A percentile compares a stretch with the other conserved stretches of the same genome.
These are phyloP conservation scores for Fusarium nurragi DNA, from an alignment of 2,329 filamentous ascomycete genomes.

Conservation along the genomic window DNA sequence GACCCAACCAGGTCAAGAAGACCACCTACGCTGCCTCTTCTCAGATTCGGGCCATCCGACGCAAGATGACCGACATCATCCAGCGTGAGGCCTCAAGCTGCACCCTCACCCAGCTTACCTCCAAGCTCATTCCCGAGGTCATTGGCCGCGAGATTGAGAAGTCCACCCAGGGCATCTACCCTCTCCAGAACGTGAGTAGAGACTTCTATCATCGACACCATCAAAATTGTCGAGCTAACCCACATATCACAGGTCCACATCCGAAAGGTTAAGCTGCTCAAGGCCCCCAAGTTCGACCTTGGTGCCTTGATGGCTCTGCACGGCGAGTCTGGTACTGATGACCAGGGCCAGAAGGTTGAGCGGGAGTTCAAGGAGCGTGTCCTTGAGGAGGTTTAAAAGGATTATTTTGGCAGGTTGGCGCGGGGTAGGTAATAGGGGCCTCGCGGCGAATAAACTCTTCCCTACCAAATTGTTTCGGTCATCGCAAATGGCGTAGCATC, in stretches of 20 bases:
- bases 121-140: conserved; percentile 99
- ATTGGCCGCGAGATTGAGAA: conserved; percentile 99
- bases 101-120: conserved; percentile 94
- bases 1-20: conserved; percentile 99
- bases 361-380: conserved; percentile 99
- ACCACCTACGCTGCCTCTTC: conserved; percentile 98
- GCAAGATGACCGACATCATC: conserved; percentile 99
- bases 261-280: conserved; percentile 99
- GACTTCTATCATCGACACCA: background rate
- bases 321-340: conserved; percentile 95
- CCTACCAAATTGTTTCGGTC: conserved; percentile 55
- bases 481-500: conserved; percentile 57
- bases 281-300: conserved; percentile 98
- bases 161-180: conserved; percentile 99
- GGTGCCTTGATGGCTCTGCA: conserved; percentile 95
- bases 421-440: conserved; percentile 47
- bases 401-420: conserved; percentile 46
- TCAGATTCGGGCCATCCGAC: conserved; percentile 97
- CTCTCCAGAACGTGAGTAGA: conserved; percentile 90
- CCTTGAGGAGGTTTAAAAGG: conserved; percentile 87
- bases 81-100: conserved; percentile 92
- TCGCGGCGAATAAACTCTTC: conserved; percentile 48
- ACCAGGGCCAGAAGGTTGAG: conserved; percentile 98
- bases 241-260: conserved; percentile 82
- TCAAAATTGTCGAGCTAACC: conserved; percentile 3